Evolutionary conservation across 139 green algal genomes (phyloP).

Genomic region (Chlamydomonas asymmetrica): DNA sequence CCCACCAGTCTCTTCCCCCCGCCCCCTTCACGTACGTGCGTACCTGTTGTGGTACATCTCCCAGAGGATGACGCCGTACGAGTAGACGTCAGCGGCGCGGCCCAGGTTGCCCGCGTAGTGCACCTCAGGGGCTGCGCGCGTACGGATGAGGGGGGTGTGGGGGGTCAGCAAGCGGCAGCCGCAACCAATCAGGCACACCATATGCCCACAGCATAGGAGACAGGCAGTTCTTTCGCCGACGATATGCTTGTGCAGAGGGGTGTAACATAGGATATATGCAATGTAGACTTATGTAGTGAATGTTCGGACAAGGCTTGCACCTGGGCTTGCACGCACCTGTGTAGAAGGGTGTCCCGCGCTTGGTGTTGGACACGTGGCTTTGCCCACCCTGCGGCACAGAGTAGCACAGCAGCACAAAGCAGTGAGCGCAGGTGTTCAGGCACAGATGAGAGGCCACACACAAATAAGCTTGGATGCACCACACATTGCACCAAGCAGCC

Average conservation of each 20-base stretch:
- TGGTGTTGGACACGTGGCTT: slow-evolving; percentile 44
- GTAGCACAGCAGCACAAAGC: background rate
- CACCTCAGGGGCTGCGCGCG: background rate
- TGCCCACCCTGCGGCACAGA: background rate
- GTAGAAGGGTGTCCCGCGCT: slow-evolving; percentile 44
- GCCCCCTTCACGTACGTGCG: background rate
- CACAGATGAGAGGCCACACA: background rate
- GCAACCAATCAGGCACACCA: too few species aligned
- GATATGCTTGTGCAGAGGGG: slow-evolving; percentile 18
- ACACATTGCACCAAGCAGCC: background rate
- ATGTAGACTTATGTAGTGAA: background rate
- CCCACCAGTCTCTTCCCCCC: too few species aligned
- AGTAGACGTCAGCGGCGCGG: slow-evolving; percentile 11
- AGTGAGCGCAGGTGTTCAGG: background rate
- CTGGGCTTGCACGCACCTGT: background rate
- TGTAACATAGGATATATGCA: background rate
- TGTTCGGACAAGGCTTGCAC: background rate
- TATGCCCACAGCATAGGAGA: too few species aligned
- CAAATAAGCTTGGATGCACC: background rate
- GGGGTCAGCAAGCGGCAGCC: too few species aligned
- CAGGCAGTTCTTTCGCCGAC: too few species aligned
- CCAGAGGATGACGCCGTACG: slow-evolving; percentile 35
- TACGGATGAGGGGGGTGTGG: slow-evolving; percentile 21
- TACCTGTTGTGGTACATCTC: slow-evolving; percentile 31
- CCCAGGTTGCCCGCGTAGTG: too few species aligned